Conservation (phyloP, 148 eudicot species). For the Suaeda aralocaspica region DNA sequence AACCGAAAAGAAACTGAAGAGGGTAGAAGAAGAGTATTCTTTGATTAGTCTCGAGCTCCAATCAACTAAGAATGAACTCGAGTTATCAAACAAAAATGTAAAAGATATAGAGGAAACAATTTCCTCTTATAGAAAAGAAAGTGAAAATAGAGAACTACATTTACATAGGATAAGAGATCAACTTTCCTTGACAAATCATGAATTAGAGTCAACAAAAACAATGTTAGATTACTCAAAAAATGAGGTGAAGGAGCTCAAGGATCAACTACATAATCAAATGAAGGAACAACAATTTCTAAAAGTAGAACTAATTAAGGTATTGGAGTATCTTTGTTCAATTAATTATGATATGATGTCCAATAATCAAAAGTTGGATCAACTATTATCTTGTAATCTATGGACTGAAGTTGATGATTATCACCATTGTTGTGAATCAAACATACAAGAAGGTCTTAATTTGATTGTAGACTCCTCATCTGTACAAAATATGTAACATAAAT, state of each 20-base stretch:
- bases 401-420: neutral
- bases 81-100: neutral
- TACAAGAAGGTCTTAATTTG: neutral
- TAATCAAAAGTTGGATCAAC: constrained; percentile 8
- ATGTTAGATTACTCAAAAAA: neutral
- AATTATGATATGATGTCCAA: neutral
- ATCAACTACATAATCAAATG: neutral
- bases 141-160: neutral
- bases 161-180: constrained; percentile 2
- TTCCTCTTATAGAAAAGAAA: constrained; percentile 8
- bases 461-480: neutral
- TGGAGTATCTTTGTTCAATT: neutral
- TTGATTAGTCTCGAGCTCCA: neutral
- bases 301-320: neutral
- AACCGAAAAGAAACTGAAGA: neutral
- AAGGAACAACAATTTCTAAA: neutral
- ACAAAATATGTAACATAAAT: neutral
- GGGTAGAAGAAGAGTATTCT: neutral
- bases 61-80: neutral
- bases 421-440: neutral
- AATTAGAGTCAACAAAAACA: neutral
- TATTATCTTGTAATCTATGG: constrained; percentile 3
- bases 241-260: constrained; percentile 2
- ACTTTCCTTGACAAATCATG: neutral
- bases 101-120: constrained; percentile 5